Base-by-base conservation (phyloP, 768 basidiomycete species). In the Trametes coccinea region DNA sequence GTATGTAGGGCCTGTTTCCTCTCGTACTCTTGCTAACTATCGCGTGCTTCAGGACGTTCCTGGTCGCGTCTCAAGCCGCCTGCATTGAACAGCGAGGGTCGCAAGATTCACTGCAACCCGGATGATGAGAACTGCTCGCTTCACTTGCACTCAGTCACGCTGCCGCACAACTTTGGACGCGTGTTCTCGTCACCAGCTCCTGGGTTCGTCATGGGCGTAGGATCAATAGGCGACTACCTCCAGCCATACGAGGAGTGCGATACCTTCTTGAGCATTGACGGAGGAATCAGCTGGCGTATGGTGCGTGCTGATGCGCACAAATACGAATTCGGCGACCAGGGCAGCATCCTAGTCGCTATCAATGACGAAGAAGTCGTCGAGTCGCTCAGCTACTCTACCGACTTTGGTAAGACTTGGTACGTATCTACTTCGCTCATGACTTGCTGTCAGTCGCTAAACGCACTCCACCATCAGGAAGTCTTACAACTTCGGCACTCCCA, bases 161-260 rank as follows among this genome's bases (percentile, higher is more conserved):
- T 84, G 7, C 89, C 93, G 1, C 96, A 96, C 76, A 99, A 98
- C 74, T 92, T 88, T 69, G 96, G 97, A 0, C 88, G 92, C 16
- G 82, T 98, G 33, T 98, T 98, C 76, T 96, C 94, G 1, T 95
- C 94, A 0, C 89, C 93, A 5, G 96, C 95, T 0, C 96, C 96
- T 0, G 96, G 97, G 0, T 83, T 93, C 61, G 89, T 93, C 31
- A 96, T 99, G 92, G 96, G 92, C n/a, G 94, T 98, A 2, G 97
- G 97, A 5, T 90, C 86, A 0, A 82, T 97, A 39, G 95, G 96
- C 2, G 75, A 80, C 22, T 73, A 76, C 11, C 77, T 98, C 7
- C 71, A 78, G 16, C 77, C 84, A 0, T 98, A 98, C 67, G 86
- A 90, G 45, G 88, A 97, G 40, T 88, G 91, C 69, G 93, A 97